Conservation (phyloP, 140 eudicot genomes). For the Flaveria floridana region DNA sequence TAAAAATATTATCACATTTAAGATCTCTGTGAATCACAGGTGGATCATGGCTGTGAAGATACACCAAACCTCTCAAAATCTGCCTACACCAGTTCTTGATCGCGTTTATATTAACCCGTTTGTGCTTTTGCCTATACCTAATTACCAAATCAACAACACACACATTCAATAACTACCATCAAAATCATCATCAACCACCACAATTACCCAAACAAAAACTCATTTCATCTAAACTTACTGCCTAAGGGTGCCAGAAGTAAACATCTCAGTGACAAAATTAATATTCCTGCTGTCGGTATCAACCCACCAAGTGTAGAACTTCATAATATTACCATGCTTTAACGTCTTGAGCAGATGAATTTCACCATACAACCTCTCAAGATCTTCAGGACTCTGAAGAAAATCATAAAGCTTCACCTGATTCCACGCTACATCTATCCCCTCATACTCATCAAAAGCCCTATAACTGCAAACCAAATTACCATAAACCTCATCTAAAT, state of each 20-base stretch:
- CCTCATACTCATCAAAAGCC: conserved; percentile 90
- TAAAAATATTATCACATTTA: conserved; percentile 72
- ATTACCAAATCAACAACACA: neutral
- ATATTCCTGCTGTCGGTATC: conserved; percentile 65
- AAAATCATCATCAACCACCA: neutral
- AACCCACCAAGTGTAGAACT: conserved; percentile 85
- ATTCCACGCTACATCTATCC: conserved; percentile 90
- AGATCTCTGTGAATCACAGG: conserved; percentile 79
- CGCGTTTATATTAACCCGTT: conserved; percentile 64
- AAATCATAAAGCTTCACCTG: conserved; percentile 71
- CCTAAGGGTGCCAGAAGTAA: conserved; percentile 90
- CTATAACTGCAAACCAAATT: conserved; percentile 46
- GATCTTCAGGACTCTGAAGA: conserved; percentile 72
- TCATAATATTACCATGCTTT: conserved; percentile 77
- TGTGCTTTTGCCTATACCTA: conserved; percentile 79
- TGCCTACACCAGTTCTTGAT: conserved; percentile 84
- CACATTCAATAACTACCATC: neutral
- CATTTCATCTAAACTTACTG: conserved; percentile 52
- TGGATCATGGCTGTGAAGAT: conserved; percentile 71
- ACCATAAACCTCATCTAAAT: neutral
- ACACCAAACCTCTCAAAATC: conserved; percentile 64
- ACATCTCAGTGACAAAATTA: conserved; percentile 86
- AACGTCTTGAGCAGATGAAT: conserved; percentile 75
- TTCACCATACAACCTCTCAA: conserved; percentile 72
- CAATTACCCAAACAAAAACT: neutral